Percentiles rank a stretch among this genome's conserved stretches.
These are phyloP conservation scores for Jaminaea rosea DNA, from an alignment of 1,284 basidiomycete species.

Conservation along the genomic window DNA sequence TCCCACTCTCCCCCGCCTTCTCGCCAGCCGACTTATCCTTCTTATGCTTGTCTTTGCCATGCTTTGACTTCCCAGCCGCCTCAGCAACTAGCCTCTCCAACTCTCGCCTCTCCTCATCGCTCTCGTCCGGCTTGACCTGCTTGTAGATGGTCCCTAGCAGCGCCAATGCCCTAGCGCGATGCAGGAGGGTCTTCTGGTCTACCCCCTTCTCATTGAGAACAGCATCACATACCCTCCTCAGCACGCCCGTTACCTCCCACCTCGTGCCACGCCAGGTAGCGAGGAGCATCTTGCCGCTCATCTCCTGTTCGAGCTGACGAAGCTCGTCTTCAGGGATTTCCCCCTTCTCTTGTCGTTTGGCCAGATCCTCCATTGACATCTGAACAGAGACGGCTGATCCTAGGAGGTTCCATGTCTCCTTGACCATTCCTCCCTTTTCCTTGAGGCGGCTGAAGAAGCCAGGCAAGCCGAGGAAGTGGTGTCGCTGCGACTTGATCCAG, in stretches of 20 bases:
- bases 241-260: conserved; percentile 37
- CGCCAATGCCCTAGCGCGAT: conserved; percentile 38
- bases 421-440: conserved; percentile 72
- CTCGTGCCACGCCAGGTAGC: conserved; percentile 16
- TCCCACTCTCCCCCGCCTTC: too few relatives aligned
- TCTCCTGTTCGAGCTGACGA: conserved; percentile 78
- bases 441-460: conserved; percentile 90
- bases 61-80: conserved; percentile 49
- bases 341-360: conserved; percentile 76
- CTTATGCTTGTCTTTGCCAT: conserved; percentile 25
- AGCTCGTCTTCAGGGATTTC: conserved; percentile 64
- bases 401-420: conserved; percentile 47
- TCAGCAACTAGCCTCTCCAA: conserved; percentile 49
- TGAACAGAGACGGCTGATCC: conserved; percentile 56
- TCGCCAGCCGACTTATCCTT: too few relatives aligned
- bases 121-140: conserved; percentile 39
- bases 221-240: conserved; percentile 41
- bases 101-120: conserved; percentile 43
- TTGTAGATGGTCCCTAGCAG: conserved; percentile 45
- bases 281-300: conserved; percentile 64
- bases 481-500: conserved; percentile 62
- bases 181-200: conserved; percentile 33
- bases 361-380: conserved; percentile 69
- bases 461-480: conserved; percentile 72
- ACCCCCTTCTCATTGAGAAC: conserved; percentile 45